These are phyloP conservation scores for Ochetophila trinervis DNA, from an alignment of 306 rosid species.

Conservation along the genomic window DNA sequence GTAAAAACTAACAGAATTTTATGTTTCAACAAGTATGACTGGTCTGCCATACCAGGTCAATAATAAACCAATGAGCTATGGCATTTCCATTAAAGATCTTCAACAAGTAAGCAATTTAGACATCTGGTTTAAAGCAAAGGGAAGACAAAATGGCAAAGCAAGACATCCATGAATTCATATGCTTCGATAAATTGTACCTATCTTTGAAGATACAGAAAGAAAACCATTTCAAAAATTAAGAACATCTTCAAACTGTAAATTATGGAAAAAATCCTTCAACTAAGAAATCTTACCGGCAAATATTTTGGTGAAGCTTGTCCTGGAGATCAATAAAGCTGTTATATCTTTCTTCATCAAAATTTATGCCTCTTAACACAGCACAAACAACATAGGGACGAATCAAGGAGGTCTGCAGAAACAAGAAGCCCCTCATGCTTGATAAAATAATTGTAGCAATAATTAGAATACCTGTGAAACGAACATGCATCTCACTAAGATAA, in stretches of 20 bases:
- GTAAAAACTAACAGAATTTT: too few relatives aligned
- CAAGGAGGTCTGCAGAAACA: constrained; percentile 54
- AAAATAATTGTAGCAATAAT: constrained; percentile 7
- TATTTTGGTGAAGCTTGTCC: constrained; percentile 95
- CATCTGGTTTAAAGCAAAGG: neutral
- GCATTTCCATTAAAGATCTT: neutral
- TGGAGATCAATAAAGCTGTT: constrained; percentile 94
- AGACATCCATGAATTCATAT: too few relatives aligned
- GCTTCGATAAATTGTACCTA: too few relatives aligned
- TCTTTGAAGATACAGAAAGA: neutral
- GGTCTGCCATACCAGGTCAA: too few relatives aligned
- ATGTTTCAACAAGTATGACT: too few relatives aligned
- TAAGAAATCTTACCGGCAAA: constrained; percentile 64
- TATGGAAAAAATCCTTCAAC: constrained; percentile 1
- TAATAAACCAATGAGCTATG: neutral
- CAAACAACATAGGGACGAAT: constrained; percentile 78
- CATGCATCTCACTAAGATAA: neutral
- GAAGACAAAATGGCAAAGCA: too few relatives aligned
- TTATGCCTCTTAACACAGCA: constrained; percentile 78
- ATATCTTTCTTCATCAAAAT: constrained; percentile 69
- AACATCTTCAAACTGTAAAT: constrained; percentile 10
- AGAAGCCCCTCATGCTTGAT: constrained; percentile 11
- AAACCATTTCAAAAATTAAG: too few relatives aligned
- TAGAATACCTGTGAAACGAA: neutral
- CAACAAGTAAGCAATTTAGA: neutral